Evolutionary conservation across 2,329 filamentous ascomycete genomes (phyloP).

Genomic region (Exophiala sp.): DNA sequence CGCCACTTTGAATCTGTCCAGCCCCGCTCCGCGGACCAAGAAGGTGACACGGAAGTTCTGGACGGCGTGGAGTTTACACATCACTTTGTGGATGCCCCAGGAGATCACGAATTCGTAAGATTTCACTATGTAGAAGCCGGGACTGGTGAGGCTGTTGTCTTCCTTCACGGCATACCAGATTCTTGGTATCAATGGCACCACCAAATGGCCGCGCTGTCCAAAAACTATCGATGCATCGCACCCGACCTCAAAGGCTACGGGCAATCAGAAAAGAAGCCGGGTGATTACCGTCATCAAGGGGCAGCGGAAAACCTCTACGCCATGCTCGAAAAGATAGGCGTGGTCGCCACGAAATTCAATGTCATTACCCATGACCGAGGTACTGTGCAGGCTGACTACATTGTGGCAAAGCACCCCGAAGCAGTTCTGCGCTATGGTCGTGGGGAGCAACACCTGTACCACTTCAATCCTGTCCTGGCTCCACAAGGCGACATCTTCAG

Average conservation of each 20-base stretch:
- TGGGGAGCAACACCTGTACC: conserved; percentile 16
- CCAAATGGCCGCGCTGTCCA: conserved; percentile 9
- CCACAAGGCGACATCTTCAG: conserved; percentile 15
- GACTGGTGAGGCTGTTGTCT: conserved; percentile 7
- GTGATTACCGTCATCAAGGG: conserved; percentile 16
- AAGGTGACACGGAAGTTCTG: conserved; percentile 9
- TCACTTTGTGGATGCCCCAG: conserved; percentile 10
- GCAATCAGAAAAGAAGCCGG: conserved; percentile 10
- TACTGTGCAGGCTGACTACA: conserved; percentile 13
- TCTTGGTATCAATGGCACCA: conserved; percentile 17
- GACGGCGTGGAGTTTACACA: conserved; percentile 10
- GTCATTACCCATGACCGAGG: conserved; percentile 13
- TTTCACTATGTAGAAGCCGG: conserved; percentile 14
- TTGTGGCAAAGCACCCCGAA: conserved; percentile 11
- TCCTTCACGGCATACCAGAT: conserved; percentile 15
- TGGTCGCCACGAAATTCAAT: conserved; percentile 6
- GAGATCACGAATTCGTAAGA: conserved; percentile 2
- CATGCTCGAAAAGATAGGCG: conserved; percentile 7
- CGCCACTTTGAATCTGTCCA: conserved; percentile 3
- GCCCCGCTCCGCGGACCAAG: neutral
- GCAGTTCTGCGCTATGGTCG: conserved; percentile 9
- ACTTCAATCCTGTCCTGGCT: conserved; percentile 9
- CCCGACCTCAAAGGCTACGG: conserved; percentile 16
- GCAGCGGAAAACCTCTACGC: conserved; percentile 8
- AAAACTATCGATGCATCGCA: conserved; percentile 5